Base-by-base conservation (phyloP, 78 protist species). In the Dictyostelium capitatum region DNA sequence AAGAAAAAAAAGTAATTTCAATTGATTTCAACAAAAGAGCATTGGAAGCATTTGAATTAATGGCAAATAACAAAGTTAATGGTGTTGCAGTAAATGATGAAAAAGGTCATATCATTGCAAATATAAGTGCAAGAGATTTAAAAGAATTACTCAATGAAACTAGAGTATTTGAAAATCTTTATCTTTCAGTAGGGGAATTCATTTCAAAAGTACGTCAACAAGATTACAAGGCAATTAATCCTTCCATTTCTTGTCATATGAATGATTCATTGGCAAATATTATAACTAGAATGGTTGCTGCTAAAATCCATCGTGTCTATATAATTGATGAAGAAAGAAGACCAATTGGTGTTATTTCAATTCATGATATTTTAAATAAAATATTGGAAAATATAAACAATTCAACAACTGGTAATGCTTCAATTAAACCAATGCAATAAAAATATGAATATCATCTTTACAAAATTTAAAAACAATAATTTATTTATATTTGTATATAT, bases 51-150 rank as follows among this genome's bases (percentile, higher is more conserved):
- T 87, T 87, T 50, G 78, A 87, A 77, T 64, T 87, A 64, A 87
- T 87, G 93, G 75, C 78, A 10, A 67, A 59, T 62, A 6, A 87
- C 84, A 87, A 74, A 77, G 84, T 87, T 5, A 87, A 56, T 77
- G 93, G 93, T 77, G 50, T 87, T 32, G 93, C 93, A 30, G 93
- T 87, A 48, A 56, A 59, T 20, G 93, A 87, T 77, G 93, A 87
- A 51, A 87, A 77, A 77, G 72, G 80, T 23, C 72, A 47, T 11
- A 70, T 87, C 14, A 51, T 87, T 9, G 93, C 93, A 14, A 87
- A 87, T 65, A 74, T 87, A 19, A 77, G 84, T 65, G 93, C 93
- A 20, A 74, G 93, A 48, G 93, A 87, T 65, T 65, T 87, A 25
- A 87, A 77, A 51, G 93, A 77, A 50, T n/a, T 87, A 30, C 65